Percentiles rank a stretch among this genome's conserved stretches.
Evolutionary conservation across 2,329 filamentous ascomycete genomes (phyloP).

Genomic region (Fusarium robinianum): DNA sequence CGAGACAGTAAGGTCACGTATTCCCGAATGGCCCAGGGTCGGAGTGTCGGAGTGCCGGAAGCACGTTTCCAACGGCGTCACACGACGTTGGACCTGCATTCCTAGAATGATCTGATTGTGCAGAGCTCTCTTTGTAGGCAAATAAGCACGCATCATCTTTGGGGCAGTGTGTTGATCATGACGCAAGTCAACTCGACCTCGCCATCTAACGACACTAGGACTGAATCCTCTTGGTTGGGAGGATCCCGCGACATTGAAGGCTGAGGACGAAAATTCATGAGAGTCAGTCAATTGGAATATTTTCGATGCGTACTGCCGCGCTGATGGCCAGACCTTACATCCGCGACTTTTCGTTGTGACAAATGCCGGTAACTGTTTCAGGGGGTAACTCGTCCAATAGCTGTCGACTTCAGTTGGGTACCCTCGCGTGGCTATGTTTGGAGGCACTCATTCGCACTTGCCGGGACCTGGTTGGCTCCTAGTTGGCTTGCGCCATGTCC

Average conservation of each 20-base stretch:
- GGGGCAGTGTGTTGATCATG: too few relatives aligned
- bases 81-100: slow-evolving; percentile 29
- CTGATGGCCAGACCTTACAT: too few relatives aligned
- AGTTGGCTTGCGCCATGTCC: background rate
- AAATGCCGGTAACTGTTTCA: background rate
- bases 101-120: slow-evolving; percentile 23
- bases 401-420: slow-evolving; percentile 3
- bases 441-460: slow-evolving; percentile 8
- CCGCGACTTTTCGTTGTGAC: background rate
- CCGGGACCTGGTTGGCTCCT: background rate
- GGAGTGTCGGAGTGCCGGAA: slow-evolving; percentile 13
- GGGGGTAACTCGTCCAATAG: slow-evolving; percentile 4
- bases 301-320: too few relatives aligned
- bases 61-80: slow-evolving; percentile 19
- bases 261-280: too few relatives aligned
- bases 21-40: slow-evolving; percentile 20
- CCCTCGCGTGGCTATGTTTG: slow-evolving; percentile 6
- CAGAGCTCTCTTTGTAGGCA: too few relatives aligned
- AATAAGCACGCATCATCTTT: too few relatives aligned
- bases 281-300: too few relatives aligned
- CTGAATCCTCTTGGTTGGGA: too few relatives aligned
- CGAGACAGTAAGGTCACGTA: slow-evolving; percentile 21
- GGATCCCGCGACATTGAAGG: too few relatives aligned
- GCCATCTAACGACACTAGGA: too few relatives aligned
- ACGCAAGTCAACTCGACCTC: too few relatives aligned